Evolutionary conservation across 345 rosid species (phyloP).

Genomic region (Moricandia moricandioides): DNA sequence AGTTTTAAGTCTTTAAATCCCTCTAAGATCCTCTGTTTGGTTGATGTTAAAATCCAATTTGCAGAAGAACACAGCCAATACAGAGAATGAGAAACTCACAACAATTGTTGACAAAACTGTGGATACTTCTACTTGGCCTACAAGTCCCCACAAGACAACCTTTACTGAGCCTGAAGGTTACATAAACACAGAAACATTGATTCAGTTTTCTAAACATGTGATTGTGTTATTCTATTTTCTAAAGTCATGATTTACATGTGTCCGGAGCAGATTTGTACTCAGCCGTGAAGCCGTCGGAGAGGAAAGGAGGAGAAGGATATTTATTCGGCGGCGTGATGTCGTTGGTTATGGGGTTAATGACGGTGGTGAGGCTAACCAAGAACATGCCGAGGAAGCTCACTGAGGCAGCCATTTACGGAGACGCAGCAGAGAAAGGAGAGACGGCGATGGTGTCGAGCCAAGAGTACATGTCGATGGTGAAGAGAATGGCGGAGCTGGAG

Average conservation of each 20-base stretch:
- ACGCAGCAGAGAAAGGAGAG: conserved; percentile 29
- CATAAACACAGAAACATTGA: not conserved
- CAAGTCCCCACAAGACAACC: conserved; percentile 29
- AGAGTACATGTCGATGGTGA: conserved; percentile 63
- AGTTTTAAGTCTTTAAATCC: not conserved
- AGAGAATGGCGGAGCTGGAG: conserved; percentile 74
- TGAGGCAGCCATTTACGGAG: conserved; percentile 53
- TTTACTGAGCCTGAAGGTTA: conserved; percentile 29
- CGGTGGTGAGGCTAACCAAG: conserved; percentile 56
- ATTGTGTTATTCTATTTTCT: not conserved
- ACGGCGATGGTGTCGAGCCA: conserved; percentile 40
- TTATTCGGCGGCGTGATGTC: conserved; percentile 58
- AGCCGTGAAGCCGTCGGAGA: conserved; percentile 31
- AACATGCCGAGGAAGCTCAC: conserved; percentile 62
- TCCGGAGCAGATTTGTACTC: conserved; percentile 24
- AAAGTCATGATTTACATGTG: not conserved
- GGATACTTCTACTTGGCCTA: conserved; percentile 41
- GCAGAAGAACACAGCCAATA: conserved; percentile 25
- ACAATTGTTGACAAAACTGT: conserved; percentile 51
- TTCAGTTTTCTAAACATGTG: no score
- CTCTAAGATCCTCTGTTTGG: not conserved
- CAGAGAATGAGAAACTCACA: conserved; percentile 23
- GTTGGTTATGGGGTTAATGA: conserved; percentile 55
- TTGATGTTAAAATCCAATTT: not conserved
- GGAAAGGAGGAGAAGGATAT: conserved; percentile 37